A percentile compares a stretch with the other conserved stretches of the same genome.
Evolutionary conservation across 352 stramenopile genomes (phyloP).

Genomic region (Pythium dissimile): DNA sequence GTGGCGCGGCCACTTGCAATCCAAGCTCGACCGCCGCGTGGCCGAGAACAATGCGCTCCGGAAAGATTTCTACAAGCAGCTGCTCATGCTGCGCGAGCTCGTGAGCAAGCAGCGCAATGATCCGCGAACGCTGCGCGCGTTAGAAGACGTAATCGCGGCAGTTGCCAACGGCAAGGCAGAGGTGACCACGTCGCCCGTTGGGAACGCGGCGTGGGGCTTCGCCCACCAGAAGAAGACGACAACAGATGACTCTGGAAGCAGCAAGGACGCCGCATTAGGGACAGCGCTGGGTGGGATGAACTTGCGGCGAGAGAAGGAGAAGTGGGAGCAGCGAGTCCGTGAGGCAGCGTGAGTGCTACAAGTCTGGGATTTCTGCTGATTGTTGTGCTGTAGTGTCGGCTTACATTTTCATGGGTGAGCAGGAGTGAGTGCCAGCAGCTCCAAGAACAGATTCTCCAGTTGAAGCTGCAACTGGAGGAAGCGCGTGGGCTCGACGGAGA

Average conservation of each 20-base stretch:
- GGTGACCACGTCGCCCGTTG: neutral
- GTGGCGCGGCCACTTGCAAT: slow-evolving; percentile 34
- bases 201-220: neutral
- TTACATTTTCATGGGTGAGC: neutral
- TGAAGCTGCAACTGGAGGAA: slow-evolving; percentile 40
- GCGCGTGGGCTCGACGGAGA: slow-evolving; percentile 23
- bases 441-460: slow-evolving; percentile 37
- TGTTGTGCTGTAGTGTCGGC: too few relatives aligned
- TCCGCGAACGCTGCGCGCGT: slow-evolving; percentile 33
- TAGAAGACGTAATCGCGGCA: slow-evolving; percentile 55
- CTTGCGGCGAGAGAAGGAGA: slow-evolving; percentile 55
- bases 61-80: slow-evolving; percentile 70
- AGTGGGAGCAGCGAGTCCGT: slow-evolving; percentile 51
- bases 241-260: neutral
- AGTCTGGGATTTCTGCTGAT: too few relatives aligned
- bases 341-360: slow-evolving; percentile 50
- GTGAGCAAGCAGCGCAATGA: slow-evolving; percentile 56
- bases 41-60: slow-evolving; percentile 61
- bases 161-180: slow-evolving; percentile 3
- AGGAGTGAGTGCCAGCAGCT: slow-evolving; percentile 45
- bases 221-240: neutral
- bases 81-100: slow-evolving; percentile 68
- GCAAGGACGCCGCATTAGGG: slow-evolving; percentile 5
- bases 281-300: too few relatives aligned
- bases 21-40: slow-evolving; percentile 58